Percentiles rank a stretch among this genome's conserved stretches.
These are phyloP conservation scores for Fraxinus platypoda DNA, from an alignment of 305 asterid species.

Conservation along the genomic window DNA sequence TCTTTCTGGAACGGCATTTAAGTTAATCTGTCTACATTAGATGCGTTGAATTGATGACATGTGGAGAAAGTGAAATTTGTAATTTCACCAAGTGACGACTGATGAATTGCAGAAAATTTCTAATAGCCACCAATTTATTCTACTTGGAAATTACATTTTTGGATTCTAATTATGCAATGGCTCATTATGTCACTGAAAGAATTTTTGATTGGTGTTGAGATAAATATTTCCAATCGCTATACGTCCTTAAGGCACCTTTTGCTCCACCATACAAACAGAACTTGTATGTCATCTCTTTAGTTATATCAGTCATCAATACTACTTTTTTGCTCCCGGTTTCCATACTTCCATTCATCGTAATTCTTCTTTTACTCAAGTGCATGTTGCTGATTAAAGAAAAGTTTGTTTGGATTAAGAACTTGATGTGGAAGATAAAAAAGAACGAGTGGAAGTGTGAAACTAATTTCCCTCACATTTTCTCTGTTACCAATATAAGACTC, in stretches of 20 bases:
- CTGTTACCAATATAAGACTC: not conserved
- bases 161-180: not conserved
- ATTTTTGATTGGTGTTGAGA: not conserved
- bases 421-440: not conserved
- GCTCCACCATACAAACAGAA: not conserved
- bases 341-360: not conserved
- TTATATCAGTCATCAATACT: not conserved
- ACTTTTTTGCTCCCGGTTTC: not conserved
- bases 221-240: not conserved
- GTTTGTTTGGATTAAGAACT: not conserved
- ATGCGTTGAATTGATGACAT: not conserved
- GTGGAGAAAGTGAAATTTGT: not conserved
- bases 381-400: not conserved
- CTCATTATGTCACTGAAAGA: not conserved
- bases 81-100: not conserved
- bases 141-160: not conserved
- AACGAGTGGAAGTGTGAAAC: not conserved
- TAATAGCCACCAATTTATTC: not conserved
- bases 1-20: not conserved
- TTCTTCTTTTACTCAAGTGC: not conserved
- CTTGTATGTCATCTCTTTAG: not conserved
- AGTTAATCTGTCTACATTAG: not conserved
- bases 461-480: not conserved
- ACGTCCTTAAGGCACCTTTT: not conserved
- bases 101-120: not conserved